Conservation (phyloP, 371 early-diverging fungal genomes). For the Mortierella sp. region DNA sequence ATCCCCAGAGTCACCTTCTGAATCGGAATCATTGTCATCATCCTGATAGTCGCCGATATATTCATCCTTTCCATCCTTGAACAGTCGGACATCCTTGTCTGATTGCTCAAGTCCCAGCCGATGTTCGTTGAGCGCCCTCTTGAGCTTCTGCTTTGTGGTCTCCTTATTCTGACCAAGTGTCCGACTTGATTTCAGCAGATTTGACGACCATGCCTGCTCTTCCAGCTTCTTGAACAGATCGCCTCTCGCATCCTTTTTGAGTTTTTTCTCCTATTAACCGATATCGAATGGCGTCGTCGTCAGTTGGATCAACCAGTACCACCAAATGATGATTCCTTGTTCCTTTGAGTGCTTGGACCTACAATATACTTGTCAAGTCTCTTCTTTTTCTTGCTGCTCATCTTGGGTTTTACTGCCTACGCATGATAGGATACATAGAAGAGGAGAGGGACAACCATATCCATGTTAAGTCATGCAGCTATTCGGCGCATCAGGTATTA, state of each 20-base stretch:
- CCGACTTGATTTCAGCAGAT: conserved; percentile 84
- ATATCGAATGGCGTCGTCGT: too few species aligned
- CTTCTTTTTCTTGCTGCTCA: conserved; percentile 82
- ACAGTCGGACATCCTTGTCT: conserved; percentile 54
- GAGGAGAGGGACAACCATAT: not conserved
- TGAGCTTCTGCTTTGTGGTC: conserved; percentile 77
- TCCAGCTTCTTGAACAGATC: conserved; percentile 85
- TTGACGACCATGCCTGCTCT: conserved; percentile 64
- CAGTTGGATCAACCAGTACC: too few species aligned
- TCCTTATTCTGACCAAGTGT: conserved; percentile 75
- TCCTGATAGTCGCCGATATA: conserved; percentile 57
- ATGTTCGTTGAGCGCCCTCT: conserved; percentile 78
- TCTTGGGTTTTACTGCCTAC: conserved; percentile 55
- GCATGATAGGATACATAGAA: not conserved
- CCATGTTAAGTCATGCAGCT: too few species aligned
- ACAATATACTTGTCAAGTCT: conserved; percentile 86
- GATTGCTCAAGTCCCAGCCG: conserved; percentile 71
- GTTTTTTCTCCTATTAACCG: conserved; percentile 79
- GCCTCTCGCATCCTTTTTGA: conserved; percentile 93
- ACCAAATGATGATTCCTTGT: too few species aligned
- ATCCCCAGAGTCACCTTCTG: conserved; percentile 4
- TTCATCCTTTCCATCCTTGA: conserved; percentile 46
- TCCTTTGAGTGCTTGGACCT: too few species aligned
- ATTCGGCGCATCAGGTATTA: too few species aligned
- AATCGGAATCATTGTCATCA: conserved; percentile 21